Percentiles rank a stretch among this genome's conserved stretches.
Evolutionary conservation across 179 eudicot genomes (phyloP).

Genomic region (Silene noctiflora): DNA sequence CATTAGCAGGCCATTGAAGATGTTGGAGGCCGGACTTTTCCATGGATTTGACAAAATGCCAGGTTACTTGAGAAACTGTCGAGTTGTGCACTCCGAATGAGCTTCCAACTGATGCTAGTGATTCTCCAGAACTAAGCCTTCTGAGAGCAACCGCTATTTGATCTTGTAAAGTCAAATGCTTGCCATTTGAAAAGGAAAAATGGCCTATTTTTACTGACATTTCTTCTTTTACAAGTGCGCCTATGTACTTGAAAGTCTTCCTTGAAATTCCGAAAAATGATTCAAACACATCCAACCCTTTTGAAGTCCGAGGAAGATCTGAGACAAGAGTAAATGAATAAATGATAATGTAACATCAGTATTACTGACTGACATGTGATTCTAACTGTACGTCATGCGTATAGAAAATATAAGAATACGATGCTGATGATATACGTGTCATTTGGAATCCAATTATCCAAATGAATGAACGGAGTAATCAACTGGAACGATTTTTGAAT

Average conservation of each 20-base stretch:
- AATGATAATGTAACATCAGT: neutral
- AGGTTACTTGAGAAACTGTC: conserved; percentile 79
- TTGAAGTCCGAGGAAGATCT: conserved; percentile 47
- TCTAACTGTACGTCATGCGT: too few relatives aligned
- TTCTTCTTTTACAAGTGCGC: conserved; percentile 61
- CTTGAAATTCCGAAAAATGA: conserved; percentile 61
- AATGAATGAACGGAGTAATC: neutral
- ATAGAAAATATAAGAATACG: too few relatives aligned
- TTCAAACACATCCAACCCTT: conserved; percentile 49
- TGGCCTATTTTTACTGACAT: conserved; percentile 50
- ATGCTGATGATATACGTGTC: too few relatives aligned
- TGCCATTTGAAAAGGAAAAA: conserved; percentile 53
- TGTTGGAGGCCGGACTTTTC: conserved; percentile 73
- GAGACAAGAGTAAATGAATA: conserved; percentile 11
- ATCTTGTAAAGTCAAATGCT: conserved; percentile 53
- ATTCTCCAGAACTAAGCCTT: conserved; percentile 76
- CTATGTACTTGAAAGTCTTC: conserved; percentile 69
- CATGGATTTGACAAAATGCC: conserved; percentile 89
- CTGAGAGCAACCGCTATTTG: conserved; percentile 80
- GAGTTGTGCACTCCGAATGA: conserved; percentile 68
- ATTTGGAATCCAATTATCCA: too few relatives aligned
- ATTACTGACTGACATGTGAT: neutral
- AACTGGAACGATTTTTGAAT: conserved; percentile 3
- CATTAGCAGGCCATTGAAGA: conserved; percentile 69
- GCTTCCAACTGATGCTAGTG: conserved; percentile 55